Conservation (phyloP, 805 yeast genomes). For the Schwanniomyces yamadae region DNA sequence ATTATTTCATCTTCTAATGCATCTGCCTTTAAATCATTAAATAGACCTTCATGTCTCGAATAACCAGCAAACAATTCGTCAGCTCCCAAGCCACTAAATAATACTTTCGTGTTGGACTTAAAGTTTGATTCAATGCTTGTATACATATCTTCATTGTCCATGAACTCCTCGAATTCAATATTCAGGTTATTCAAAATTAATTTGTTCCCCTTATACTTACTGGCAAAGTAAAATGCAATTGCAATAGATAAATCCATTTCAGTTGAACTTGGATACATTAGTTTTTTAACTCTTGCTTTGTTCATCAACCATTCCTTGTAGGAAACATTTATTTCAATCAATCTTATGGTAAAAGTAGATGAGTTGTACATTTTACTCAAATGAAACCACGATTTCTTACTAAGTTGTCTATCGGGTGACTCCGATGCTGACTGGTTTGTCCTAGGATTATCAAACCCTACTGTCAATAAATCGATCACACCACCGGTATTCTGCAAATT, state of each 20-base stretch:
- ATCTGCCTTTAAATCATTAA: slow-evolving; percentile 25
- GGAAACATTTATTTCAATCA: slow-evolving; percentile 72
- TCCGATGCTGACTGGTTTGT: slow-evolving; percentile 55
- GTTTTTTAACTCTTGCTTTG: slow-evolving; percentile 50
- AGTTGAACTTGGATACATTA: slow-evolving; percentile 82
- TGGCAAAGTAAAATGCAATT: slow-evolving; percentile 90
- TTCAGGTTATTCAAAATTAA: slow-evolving; percentile 10
- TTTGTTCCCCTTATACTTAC: slow-evolving; percentile 46
- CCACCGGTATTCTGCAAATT: slow-evolving; percentile 13
- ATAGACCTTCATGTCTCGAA: slow-evolving; percentile 69
- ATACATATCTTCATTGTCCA: slow-evolving; percentile 8
- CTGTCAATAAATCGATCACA: slow-evolving; percentile 76
- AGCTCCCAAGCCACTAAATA: slow-evolving; percentile 93
- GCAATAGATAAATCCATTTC: slow-evolving; percentile 97
- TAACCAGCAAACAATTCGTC: slow-evolving; percentile 97
- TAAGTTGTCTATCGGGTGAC: slow-evolving; percentile 87
- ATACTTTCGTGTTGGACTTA: slow-evolving; percentile 58
- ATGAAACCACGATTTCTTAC: slow-evolving; percentile 57
- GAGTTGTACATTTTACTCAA: slow-evolving; percentile 45
- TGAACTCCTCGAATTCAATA: slow-evolving; percentile 19
- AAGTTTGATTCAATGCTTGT: slow-evolving; percentile 26
- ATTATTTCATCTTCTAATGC: slow-evolving; percentile 17
- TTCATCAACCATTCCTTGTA: slow-evolving; percentile 61
- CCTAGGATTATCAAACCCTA: slow-evolving; percentile 89
- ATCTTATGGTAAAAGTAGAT: slow-evolving; percentile 36